Percentiles rank a stretch among this genome's conserved stretches.
Conservation (phyloP, 768 basidiomycete genomes). For the Lactarius hengduanensis region DNA sequence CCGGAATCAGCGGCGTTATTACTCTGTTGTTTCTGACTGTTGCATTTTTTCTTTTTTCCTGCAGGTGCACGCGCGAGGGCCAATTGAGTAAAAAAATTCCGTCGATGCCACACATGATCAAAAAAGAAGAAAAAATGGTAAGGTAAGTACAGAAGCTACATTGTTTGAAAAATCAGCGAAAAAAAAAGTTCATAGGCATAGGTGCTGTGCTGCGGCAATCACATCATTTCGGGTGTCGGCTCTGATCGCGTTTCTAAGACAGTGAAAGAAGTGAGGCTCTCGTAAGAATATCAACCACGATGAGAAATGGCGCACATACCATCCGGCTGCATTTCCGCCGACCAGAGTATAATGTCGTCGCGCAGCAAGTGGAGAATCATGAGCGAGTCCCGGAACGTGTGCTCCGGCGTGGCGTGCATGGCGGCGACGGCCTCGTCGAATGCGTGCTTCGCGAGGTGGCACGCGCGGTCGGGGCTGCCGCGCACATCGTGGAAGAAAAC, state of each 20-base stretch:
- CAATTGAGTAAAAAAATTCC: not conserved
- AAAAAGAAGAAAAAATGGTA: not conserved
- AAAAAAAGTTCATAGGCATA: not conserved
- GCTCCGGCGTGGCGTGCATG: conserved; percentile 40
- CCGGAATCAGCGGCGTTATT: too few relatives aligned
- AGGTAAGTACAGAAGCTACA: not conserved
- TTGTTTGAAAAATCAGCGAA: not conserved
- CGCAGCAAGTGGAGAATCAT: conserved; percentile 79
- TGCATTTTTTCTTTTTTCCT: too few relatives aligned
- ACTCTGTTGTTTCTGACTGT: too few relatives aligned
- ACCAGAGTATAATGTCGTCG: conserved; percentile 87
- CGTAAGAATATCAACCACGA: not conserved
- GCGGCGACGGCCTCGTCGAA: conserved; percentile 82
- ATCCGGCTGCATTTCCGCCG: conserved; percentile 61
- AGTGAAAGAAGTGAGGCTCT: not conserved
- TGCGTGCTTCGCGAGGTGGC: conserved; percentile 86
- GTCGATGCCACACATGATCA: not conserved
- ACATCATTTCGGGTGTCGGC: not conserved
- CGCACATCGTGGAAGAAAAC: conserved; percentile 91
- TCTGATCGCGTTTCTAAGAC: conserved; percentile 14
- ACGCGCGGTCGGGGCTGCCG: conserved; percentile 81
- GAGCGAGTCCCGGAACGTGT: conserved; percentile 70
- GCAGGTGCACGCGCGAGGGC: not conserved
- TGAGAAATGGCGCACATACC: conserved; percentile 30
- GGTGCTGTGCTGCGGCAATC: not conserved